phyloP scores from a whole-genome alignment of 2,329 filamentous ascomycete genomes.

The Periconia digitata region DNA sequence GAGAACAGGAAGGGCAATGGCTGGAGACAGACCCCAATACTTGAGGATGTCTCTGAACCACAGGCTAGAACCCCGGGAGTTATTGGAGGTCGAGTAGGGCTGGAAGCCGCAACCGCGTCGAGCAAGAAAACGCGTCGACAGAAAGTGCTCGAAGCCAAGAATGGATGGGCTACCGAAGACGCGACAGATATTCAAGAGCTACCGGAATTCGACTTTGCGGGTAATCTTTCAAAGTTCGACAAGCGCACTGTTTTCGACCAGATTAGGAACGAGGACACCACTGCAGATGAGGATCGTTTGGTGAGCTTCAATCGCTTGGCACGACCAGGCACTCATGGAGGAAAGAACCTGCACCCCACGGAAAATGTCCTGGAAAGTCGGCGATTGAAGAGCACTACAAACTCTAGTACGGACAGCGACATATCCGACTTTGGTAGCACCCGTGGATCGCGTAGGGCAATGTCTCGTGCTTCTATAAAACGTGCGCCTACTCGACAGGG shows the following conservation, averaged over 20 bases:
- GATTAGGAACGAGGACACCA: conserved; percentile 82
- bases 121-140: conserved; percentile 50
- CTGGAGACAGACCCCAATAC: conserved; percentile 68
- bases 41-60: conserved; percentile 59
- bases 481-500: conserved; percentile 41
- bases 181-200: conserved; percentile 92
- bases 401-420: conserved; percentile 39
- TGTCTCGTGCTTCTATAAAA: conserved; percentile 44
- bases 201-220: conserved; percentile 92
- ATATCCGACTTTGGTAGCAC: conserved; percentile 41
- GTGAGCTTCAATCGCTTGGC: conserved; percentile 79
- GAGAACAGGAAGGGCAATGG: conserved; percentile 58
- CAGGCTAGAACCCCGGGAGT: conserved; percentile 38
- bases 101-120: conserved; percentile 40
- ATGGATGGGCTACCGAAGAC: conserved; percentile 94
- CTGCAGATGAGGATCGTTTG: conserved; percentile 87
- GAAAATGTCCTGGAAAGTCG: conserved; percentile 81
- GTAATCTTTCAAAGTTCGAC: conserved; percentile 89
- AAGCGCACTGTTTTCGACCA: conserved; percentile 90
- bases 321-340: conserved; percentile 56
- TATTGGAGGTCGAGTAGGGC: conserved; percentile 40
- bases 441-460: conserved; percentile 41
- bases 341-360: conserved; percentile 87
- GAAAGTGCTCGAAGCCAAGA: conserved; percentile 60
- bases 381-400: conserved; percentile 35